Conservation (phyloP, 768 basidiomycete species). For the Terana coerulea region DNA sequence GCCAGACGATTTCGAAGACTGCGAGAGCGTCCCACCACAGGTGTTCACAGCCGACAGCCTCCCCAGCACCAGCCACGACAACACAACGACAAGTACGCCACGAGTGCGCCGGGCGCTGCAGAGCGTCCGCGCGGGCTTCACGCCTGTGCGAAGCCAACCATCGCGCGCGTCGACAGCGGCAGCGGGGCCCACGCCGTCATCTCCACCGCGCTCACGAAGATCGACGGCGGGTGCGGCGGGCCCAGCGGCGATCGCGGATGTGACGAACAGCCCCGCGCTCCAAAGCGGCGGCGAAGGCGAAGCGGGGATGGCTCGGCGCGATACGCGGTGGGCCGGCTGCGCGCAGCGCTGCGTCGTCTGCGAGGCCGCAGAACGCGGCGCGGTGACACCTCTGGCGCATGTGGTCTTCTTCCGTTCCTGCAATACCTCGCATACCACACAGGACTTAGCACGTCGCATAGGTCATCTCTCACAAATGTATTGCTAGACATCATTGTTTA, state of each 20-base stretch:
- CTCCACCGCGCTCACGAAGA: constrained; percentile 36
- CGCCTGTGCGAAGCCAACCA: constrained; percentile 58
- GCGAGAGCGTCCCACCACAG: constrained; percentile 55
- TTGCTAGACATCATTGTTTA: constrained; percentile 14
- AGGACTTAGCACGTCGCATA: constrained; percentile 1
- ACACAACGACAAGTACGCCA: constrained; percentile 39
- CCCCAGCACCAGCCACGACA: constrained; percentile 13
- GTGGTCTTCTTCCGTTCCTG: neutral
- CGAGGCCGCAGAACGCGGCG: constrained; percentile 14
- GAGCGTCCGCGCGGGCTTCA: constrained; percentile 63
- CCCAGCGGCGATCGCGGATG: constrained; percentile 44
- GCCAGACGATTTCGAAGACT: constrained; percentile 71
- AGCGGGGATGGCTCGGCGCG: constrained; percentile 71
- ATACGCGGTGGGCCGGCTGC: constrained; percentile 42
- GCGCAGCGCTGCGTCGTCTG: constrained; percentile 3
- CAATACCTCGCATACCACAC: neutral
- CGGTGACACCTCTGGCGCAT: neutral
- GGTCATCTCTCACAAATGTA: constrained; percentile 11
- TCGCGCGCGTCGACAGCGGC: neutral
- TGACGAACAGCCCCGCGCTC: constrained; percentile 61
- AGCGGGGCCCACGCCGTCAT: constrained; percentile 22
- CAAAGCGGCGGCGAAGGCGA: constrained; percentile 36
- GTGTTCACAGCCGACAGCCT: constrained; percentile 55
- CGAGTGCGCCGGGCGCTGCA: constrained; percentile 58
- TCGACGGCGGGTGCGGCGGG: constrained; percentile 46